phyloP scores from a whole-genome alignment of 2,329 filamentous ascomycete genomes.

The Nemania serpens region DNA sequence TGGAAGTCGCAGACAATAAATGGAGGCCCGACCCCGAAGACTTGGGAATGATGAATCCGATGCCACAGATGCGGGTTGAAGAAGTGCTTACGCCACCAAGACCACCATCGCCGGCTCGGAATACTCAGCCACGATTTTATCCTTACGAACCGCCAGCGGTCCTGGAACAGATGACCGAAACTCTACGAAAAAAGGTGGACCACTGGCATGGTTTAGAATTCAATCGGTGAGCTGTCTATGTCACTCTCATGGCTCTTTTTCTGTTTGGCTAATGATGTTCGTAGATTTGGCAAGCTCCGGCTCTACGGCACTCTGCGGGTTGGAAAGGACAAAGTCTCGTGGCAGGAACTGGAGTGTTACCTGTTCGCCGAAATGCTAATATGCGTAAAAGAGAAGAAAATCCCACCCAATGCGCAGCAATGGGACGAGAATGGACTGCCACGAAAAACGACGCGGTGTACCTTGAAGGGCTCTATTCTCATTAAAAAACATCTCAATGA shows the following conservation, averaged over 20 bases:
- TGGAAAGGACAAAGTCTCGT: conserved; percentile 93
- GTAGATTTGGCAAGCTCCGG: conserved; percentile 86
- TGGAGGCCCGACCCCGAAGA: conserved; percentile 89
- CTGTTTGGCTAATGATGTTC: conserved; percentile 36
- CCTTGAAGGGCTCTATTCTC: conserved; percentile 93
- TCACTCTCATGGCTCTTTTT: neutral
- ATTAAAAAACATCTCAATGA: conserved; percentile 98
- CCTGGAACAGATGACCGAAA: conserved; percentile 84
- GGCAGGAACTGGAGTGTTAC: conserved; percentile 97
- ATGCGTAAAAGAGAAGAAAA: conserved; percentile 97
- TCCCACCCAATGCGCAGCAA: conserved; percentile 58
- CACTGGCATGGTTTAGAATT: conserved; percentile 99
- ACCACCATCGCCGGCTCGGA: conserved; percentile 63
- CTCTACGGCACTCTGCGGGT: conserved; percentile 89
- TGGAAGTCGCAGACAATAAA: conserved; percentile 91
- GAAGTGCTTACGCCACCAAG: conserved; percentile 56
- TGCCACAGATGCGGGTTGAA: conserved; percentile 54
- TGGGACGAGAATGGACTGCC: conserved; percentile 67
- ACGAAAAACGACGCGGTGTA: conserved; percentile 75
- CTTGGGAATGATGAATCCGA: conserved; percentile 59
- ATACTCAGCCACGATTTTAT: conserved; percentile 60
- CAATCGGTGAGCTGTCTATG: conserved; percentile 59
- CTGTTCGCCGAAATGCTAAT: conserved; percentile 99
- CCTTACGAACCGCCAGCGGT: conserved; percentile 78
- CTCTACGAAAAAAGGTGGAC: conserved; percentile 83